Percentiles rank a stretch among this genome's conserved stretches.
Evolutionary conservation across 805 yeast species (phyloP).

Genomic region (Naumovozyma baii): DNA sequence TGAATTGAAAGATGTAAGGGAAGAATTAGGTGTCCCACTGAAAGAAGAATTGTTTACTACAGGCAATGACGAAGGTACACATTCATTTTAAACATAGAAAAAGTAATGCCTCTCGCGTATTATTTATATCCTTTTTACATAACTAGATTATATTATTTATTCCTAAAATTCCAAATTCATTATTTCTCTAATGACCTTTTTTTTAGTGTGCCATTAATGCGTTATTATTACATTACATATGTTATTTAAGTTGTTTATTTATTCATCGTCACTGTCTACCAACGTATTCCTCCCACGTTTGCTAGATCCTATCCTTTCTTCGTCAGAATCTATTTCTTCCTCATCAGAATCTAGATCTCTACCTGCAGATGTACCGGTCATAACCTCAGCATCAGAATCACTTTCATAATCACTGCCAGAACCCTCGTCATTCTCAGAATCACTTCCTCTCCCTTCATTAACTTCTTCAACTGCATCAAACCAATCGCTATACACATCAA

Average conservation of each 20-base stretch:
- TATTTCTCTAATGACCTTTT: no score
- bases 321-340: constrained; percentile 17
- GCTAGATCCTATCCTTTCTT: constrained; percentile 11
- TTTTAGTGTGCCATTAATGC: no score
- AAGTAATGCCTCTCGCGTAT: no score
- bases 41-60: constrained; percentile 74
- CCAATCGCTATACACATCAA: constrained; percentile 95
- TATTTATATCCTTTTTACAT: constrained; percentile 5
- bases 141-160: constrained; percentile 1
- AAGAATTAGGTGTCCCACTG: constrained; percentile 86
- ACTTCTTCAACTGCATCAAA: constrained; percentile 85
- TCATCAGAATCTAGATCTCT: constrained; percentile 12
- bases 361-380: constrained; percentile 1
- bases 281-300: constrained; percentile 15
- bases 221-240: background rate
- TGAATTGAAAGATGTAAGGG: constrained; percentile 83
- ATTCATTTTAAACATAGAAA: background rate
- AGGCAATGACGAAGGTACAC: background rate
- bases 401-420: constrained; percentile 30
- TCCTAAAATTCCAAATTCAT: no score
- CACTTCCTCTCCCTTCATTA: constrained; percentile 32
- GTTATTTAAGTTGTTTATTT: background rate
- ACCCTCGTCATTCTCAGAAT: constrained; percentile 23
- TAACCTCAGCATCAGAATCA: constrained; percentile 28
- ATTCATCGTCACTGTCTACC: constrained; percentile 20